Evolutionary conservation across 2,329 filamentous ascomycete species (phyloP).

Genomic region (Emmonsiellopsis sp.): DNA sequence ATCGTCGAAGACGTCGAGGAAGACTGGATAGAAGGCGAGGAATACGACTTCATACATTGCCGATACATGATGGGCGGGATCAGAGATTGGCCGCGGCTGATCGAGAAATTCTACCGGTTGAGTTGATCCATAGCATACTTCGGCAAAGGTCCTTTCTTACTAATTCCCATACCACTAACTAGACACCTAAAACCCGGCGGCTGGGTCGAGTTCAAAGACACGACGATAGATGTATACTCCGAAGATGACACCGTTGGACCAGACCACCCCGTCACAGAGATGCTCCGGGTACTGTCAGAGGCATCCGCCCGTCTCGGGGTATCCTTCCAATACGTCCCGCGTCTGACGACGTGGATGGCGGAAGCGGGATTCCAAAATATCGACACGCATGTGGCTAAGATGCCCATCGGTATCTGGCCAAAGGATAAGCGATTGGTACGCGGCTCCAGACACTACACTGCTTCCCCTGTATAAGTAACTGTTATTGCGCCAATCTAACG

Average conservation of each 20-base stretch:
- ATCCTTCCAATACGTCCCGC: slow-evolving; percentile 8
- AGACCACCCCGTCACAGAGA: slow-evolving; percentile 14
- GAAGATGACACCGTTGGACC: slow-evolving; percentile 20
- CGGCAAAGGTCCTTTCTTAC: too few species aligned
- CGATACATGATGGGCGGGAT: slow-evolving; percentile 44
- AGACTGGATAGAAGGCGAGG: slow-evolving; percentile 46
- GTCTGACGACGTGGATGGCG: slow-evolving; percentile 10
- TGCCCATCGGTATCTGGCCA: slow-evolving; percentile 18
- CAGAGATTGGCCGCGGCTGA: slow-evolving; percentile 42
- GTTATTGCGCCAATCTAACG: neutral
- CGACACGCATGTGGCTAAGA: slow-evolving; percentile 15
- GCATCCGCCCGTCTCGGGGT: slow-evolving; percentile 16
- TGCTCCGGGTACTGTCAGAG: slow-evolving; percentile 17
- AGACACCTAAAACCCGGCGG: slow-evolving; percentile 15
- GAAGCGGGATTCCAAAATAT: slow-evolving; percentile 18
- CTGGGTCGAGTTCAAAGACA: slow-evolving; percentile 30
- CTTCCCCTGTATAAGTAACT: neutral
- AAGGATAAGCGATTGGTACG: slow-evolving; percentile 15
- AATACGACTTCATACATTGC: slow-evolving; percentile 49
- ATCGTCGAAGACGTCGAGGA: slow-evolving; percentile 54
- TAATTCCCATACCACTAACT: neutral
- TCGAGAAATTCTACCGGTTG: slow-evolving; percentile 39
- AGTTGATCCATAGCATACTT: neutral
- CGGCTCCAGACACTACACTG: neutral
- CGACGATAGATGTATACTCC: slow-evolving; percentile 19